Conservation (phyloP, 2,329 filamentous ascomycete species). For the Colletotrichum abscissum region DNA sequence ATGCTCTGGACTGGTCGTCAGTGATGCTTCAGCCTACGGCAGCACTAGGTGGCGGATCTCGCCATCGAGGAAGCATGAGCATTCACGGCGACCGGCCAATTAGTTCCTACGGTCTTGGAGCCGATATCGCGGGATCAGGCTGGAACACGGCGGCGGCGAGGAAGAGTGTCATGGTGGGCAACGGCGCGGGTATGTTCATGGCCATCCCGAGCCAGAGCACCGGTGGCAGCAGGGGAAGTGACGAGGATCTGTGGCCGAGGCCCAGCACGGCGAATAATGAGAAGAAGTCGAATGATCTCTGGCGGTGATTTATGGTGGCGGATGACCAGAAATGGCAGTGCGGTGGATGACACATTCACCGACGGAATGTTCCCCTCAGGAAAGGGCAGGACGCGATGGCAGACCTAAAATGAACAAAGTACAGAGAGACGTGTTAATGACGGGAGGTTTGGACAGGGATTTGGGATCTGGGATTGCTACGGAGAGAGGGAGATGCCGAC, state of each 20-base stretch:
- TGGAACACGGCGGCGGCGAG: slow-evolving; percentile 65
- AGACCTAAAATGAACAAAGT: not conserved
- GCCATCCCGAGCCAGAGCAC: slow-evolving; percentile 55
- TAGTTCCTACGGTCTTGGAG: slow-evolving; percentile 68
- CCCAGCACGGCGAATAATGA: slow-evolving; percentile 34
- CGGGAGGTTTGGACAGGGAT: not conserved
- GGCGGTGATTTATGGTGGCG: slow-evolving; percentile 14
- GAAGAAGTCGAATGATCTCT: slow-evolving; percentile 29
- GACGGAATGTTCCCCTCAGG: not conserved
- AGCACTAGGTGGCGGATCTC: slow-evolving; percentile 31
- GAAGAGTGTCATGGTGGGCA: slow-evolving; percentile 65
- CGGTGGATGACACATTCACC: not conserved
- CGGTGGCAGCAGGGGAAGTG: slow-evolving; percentile 35
- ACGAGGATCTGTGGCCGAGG: slow-evolving; percentile 48
- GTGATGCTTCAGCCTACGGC: slow-evolving; percentile 56
- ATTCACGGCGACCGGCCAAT: slow-evolving; percentile 53
- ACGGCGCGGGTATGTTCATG: slow-evolving; percentile 63
- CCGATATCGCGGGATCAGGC: slow-evolving; percentile 59
- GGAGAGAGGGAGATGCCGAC: not conserved
- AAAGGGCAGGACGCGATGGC: not conserved
- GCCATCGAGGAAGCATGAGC: slow-evolving; percentile 33
- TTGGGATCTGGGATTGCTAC: not conserved
- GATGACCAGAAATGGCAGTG: not conserved
- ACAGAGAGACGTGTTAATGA: not conserved
- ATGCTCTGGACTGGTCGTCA: slow-evolving; percentile 70